Conservation (phyloP, 2,329 filamentous ascomycete species). For the Colletotrichum acutatum region DNA sequence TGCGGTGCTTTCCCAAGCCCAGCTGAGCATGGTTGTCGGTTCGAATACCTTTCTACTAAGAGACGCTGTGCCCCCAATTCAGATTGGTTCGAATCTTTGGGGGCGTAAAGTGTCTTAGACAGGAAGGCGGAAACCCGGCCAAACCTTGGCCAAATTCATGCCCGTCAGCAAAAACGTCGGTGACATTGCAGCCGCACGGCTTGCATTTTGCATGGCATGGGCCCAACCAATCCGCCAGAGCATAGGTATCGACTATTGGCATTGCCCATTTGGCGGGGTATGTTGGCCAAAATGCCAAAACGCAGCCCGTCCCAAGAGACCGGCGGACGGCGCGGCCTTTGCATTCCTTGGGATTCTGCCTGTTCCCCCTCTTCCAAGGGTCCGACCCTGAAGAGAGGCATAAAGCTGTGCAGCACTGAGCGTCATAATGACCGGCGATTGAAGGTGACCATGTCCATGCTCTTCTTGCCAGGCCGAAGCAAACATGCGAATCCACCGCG, state of each 20-base stretch:
- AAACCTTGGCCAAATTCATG: conserved; percentile 26
- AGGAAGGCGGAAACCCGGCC: not conserved
- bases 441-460: not conserved
- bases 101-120: not conserved
- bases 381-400: conserved; percentile 5
- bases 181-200: not conserved
- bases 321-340: not conserved
- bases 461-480: not conserved
- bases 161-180: not conserved
- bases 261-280: not conserved
- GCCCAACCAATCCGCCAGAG: conserved; percentile 10
- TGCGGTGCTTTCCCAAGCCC: not conserved
- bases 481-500: not conserved
- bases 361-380: not conserved
- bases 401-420: conserved; percentile 8
- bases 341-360: not conserved
- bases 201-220: conserved; percentile 13
- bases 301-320: conserved; percentile 1
- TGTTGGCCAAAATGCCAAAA: not conserved
- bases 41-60: not conserved
- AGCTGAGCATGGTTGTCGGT: not conserved
- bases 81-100: not conserved
- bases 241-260: not conserved
- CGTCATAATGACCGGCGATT: not conserved
- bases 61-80: not conserved